Percentiles rank a stretch among this genome's conserved stretches.
phyloP scores from a whole-genome alignment of 1,139 yeast species.

The Scheffersomyces insectosa region DNA sequence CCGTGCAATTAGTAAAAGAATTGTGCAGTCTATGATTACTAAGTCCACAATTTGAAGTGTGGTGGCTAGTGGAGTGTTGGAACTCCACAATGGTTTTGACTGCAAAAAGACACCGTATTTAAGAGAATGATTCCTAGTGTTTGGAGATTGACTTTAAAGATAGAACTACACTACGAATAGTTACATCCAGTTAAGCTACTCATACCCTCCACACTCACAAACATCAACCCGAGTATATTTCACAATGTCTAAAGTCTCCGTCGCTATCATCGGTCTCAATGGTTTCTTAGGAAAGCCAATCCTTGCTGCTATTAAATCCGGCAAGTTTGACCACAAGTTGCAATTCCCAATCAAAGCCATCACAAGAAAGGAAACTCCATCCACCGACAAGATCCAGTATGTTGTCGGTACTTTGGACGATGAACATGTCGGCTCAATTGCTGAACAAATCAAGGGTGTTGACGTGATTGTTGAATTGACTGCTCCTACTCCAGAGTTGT shows the following conservation, averaged over 20 bases:
- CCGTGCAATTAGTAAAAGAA: too few species aligned
- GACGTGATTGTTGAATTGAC: conserved; percentile 54
- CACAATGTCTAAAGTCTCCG: conserved; percentile 12
- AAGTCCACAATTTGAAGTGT: too few species aligned
- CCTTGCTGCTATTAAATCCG: conserved; percentile 44
- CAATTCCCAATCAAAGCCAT: conserved; percentile 52
- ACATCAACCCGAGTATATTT: background rate
- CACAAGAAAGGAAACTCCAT: conserved; percentile 40
- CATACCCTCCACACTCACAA: too few species aligned
- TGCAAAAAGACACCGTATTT: too few species aligned
- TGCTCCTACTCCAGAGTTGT: conserved; percentile 24
- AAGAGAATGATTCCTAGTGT: too few species aligned
- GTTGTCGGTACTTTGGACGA: conserved; percentile 28
- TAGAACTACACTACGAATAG: too few species aligned
- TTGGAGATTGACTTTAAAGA: too few species aligned
- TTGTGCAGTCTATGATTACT: too few species aligned
- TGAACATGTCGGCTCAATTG: conserved; percentile 23
- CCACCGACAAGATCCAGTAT: conserved; percentile 43
- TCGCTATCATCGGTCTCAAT: conserved; percentile 56
- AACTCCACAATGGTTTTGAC: too few species aligned
- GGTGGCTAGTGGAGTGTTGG: too few species aligned
- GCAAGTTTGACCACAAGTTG: conserved; percentile 44
- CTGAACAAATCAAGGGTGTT: conserved; percentile 42
- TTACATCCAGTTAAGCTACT: too few species aligned
- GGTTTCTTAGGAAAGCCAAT: conserved; percentile 54